These are phyloP conservation scores for Saccharomycopsis fermentans DNA, from an alignment of 805 yeast genomes.

Conservation along the genomic window DNA sequence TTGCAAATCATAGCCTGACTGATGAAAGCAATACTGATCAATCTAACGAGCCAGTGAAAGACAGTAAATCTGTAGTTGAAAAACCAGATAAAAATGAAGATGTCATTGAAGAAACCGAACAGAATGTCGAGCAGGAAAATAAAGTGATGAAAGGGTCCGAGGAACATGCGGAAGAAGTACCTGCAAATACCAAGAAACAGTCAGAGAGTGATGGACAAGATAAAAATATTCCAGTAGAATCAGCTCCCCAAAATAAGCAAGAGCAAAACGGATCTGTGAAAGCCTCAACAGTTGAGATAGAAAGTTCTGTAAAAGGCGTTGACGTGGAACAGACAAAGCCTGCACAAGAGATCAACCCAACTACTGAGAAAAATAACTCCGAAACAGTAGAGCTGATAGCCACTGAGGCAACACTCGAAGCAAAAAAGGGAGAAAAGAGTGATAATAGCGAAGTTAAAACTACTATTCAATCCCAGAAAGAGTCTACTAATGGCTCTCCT, in stretches of 20 bases:
- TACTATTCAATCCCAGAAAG: background rate
- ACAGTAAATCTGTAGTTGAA: no score
- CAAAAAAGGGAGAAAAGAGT: background rate
- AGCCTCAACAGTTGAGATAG: background rate
- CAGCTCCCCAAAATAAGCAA: no score
- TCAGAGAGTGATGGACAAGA: background rate
- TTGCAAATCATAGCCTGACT: background rate
- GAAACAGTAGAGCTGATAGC: background rate
- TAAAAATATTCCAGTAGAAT: background rate
- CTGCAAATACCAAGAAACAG: background rate
- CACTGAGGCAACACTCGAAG: background rate
- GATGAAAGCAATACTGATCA: background rate
- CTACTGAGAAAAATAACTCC: background rate
- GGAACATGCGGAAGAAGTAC: background rate
- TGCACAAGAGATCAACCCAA: background rate
- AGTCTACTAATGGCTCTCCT: background rate
- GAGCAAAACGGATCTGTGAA: background rate
- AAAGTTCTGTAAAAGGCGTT: background rate
- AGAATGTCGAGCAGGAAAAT: background rate
- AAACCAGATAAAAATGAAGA: background rate
- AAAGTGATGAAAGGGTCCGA: background rate
- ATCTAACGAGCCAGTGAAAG: background rate
- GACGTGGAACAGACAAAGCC: background rate
- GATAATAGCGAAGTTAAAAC: background rate
- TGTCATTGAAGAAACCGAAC: background rate